Conservation (phyloP, 495 filamentous ascomycete species). For the Ascobolus immersus region DNA sequence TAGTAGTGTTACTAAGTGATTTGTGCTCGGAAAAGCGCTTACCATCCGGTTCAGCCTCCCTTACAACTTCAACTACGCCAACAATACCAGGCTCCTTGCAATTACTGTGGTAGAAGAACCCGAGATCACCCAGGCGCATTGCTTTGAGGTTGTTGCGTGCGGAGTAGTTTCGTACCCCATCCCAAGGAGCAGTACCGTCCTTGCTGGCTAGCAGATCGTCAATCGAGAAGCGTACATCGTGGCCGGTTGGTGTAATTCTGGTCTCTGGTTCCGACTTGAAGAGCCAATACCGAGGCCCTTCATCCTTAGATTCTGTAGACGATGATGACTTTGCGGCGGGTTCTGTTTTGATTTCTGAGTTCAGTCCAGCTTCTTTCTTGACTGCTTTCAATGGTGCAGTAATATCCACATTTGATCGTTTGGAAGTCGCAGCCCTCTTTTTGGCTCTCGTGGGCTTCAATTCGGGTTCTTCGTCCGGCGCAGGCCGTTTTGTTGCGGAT, state of each 20-base stretch:
- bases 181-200: constrained; percentile 59
- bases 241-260: constrained; percentile 57
- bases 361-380: no score
- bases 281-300: constrained; percentile 81
- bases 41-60: constrained; percentile 58
- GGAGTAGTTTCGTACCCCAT: constrained; percentile 28
- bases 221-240: constrained; percentile 81
- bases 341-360: no score
- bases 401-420: no score
- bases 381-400: no score
- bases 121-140: constrained; percentile 77
- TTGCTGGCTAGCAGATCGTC: constrained; percentile 51
- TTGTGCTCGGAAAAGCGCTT: constrained; percentile 13
- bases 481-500: no score
- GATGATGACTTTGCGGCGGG: no score
- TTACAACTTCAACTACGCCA: constrained; percentile 79
- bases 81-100: constrained; percentile 47
- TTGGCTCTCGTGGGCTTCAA: no score
- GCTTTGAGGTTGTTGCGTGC: constrained; percentile 61
- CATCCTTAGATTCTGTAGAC: no score
- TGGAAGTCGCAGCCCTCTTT: no score
- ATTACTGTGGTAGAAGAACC: constrained; percentile 81
- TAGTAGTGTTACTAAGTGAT: constrained; percentile 5
- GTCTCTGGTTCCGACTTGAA: constrained; percentile 88
- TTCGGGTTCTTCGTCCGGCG: no score